phyloP scores from a whole-genome alignment of 768 basidiomycete species.

The Trametes coccinea region DNA sequence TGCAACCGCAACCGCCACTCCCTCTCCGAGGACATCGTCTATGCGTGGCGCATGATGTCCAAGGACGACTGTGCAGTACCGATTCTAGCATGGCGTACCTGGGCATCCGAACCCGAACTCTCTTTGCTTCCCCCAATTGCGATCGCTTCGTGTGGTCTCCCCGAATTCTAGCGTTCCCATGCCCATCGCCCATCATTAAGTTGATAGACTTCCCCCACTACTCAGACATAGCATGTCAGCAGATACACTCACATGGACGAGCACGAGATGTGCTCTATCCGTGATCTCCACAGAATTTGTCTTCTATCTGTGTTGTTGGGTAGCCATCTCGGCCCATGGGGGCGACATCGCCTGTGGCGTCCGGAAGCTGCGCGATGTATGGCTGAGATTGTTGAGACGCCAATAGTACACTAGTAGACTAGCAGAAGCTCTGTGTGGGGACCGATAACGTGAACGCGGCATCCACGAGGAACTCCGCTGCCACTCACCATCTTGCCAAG shows the following conservation, averaged over 20 bases:
- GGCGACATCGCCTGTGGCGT: not conserved
- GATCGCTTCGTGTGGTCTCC: not conserved
- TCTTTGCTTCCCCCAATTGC: conserved; percentile 11
- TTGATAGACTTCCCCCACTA: not conserved
- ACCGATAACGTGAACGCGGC: conserved; percentile 16
- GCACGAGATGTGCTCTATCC: conserved; percentile 6
- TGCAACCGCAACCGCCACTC: conserved; percentile 2
- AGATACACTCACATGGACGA: conserved; percentile 15
- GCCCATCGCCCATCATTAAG: conserved; percentile 11
- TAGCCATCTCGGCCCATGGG: too few species aligned
- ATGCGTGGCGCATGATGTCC: conserved; percentile 10
- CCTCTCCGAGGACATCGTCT: not conserved
- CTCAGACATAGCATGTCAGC: not conserved
- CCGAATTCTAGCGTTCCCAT: conserved; percentile 11
- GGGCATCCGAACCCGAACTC: conserved; percentile 11
- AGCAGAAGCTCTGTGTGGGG: conserved; percentile 14
- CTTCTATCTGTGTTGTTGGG: not conserved
- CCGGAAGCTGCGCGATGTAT: not conserved
- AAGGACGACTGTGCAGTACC: conserved; percentile 1
- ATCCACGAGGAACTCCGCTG: conserved; percentile 4
- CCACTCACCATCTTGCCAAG: conserved; percentile 21
- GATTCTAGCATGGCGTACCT: conserved; percentile 17
- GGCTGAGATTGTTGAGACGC: conserved; percentile 8
- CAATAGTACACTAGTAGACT: conserved; percentile 22
- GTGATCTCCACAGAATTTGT: not conserved